Evolutionary conservation across 352 stramenopile species (phyloP), one percentile per base, ranked within the genome.

Genomic region (Phytopythium kandeliae): DNA sequence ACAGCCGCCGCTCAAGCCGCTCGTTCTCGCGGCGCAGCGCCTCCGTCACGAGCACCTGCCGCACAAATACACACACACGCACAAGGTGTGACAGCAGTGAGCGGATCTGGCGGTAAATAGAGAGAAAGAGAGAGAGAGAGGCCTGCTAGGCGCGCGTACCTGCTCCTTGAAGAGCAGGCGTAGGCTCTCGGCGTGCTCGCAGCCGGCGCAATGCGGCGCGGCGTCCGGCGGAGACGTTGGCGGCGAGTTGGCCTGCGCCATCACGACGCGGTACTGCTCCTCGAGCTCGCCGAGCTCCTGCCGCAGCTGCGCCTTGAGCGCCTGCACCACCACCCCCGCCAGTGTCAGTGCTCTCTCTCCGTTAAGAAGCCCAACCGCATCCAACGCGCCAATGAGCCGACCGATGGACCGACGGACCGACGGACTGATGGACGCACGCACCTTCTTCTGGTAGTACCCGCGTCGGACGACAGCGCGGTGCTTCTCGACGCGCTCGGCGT

Each of bases 391-490:
- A n/a, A n/a, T n/a, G n/a, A n/a, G n/a, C n/a, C n/a, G n/a, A n/a
- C n/a, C n/a, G n/a, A n/a, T n/a, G n/a, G n/a, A n/a, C n/a, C n/a
- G n/a, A n/a, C n/a, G n/a, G n/a, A n/a, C n/a, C 28, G 28, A 9
- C 28, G 9, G 28, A 9, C 4, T 9, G 28, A 9, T 10, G 28
- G 28, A 31, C 9, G 4, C 4, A 9, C 24, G 40, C 26, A 70
- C 58, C 51, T 64, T 54, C 41, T 70, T 70, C 47, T 70, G 54
- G 54, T 71, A 71, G 54, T 71, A 67, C 13, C 52, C 52, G 16
- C 63, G 51, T 13, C 65, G 63, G 36, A 71, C 63, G 13, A 71
- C 55, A 33, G 65, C 54, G 8, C 63, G 58, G 35, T 71, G 63
- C 42, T 62, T 71, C 42, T 52, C 54, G 33, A 67, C 58, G n/a